A percentile compares a stretch with the other conserved stretches of the same genome.
phyloP scores from a whole-genome alignment of 345 rosid genomes.

The Sisymbrium irio region DNA sequence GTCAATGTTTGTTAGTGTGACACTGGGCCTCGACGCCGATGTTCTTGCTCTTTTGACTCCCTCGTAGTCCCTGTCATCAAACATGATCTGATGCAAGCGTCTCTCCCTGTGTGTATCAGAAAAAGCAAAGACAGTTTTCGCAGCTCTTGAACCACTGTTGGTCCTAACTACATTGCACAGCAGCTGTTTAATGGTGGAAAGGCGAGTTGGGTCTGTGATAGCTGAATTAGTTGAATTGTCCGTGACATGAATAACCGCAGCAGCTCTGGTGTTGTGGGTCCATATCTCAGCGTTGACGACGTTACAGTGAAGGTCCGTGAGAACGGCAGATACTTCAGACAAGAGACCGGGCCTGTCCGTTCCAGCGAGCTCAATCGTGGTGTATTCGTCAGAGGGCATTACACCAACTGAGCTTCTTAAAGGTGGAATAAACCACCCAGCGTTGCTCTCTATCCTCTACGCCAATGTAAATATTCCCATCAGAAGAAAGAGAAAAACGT shows the following conservation, averaged over 20 bases:
- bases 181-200: conserved; percentile 58
- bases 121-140: conserved; percentile 59
- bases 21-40: conserved; percentile 51
- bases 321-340: conserved; percentile 92
- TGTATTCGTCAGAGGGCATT: conserved; percentile 73
- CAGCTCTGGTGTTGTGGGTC: conserved; percentile 95
- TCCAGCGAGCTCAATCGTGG: conserved; percentile 78
- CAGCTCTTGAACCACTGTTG: conserved; percentile 53
- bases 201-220: conserved; percentile 58
- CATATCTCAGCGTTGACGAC: conserved; percentile 90
- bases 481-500: not conserved
- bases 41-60: conserved; percentile 49
- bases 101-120: conserved; percentile 69
- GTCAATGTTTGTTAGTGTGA: conserved; percentile 69
- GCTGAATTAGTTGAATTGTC: conserved; percentile 59
- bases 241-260: conserved; percentile 79
- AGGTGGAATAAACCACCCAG: conserved; percentile 51
- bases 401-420: conserved; percentile 73
- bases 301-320: conserved; percentile 72
- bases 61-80: conserved; percentile 88
- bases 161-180: conserved; percentile 67
- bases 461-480: not conserved
- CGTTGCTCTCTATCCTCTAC: conserved; percentile 79
- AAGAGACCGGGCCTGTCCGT: conserved; percentile 84
- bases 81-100: conserved; percentile 93